Conservation (phyloP, 2,329 filamentous ascomycete genomes). For the Neoarthrinium moseri region DNA sequence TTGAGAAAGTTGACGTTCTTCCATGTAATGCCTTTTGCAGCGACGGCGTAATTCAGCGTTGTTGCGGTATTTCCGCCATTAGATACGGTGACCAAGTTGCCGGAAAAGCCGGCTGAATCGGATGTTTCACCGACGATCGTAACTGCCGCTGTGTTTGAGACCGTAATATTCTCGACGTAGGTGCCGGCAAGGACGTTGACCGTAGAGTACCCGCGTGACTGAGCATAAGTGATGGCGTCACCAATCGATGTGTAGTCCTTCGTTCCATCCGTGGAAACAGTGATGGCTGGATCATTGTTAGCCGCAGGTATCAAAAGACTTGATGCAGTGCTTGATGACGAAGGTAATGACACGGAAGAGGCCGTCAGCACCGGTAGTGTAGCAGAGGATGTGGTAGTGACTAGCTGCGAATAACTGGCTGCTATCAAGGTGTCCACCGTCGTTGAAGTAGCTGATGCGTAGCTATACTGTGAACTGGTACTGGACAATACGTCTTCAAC, state of each 20-base stretch:
- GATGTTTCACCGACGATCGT: conserved; percentile 37
- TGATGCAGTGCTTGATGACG: not conserved
- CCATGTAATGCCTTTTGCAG: conserved; percentile 30
- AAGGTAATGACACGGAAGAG: too few relatives aligned
- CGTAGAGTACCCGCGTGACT: conserved; percentile 37
- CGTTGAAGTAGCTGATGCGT: too few relatives aligned
- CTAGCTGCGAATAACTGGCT: not conserved
- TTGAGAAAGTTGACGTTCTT: conserved; percentile 39
- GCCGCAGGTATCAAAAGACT: too few relatives aligned
- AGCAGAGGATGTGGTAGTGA: not conserved
- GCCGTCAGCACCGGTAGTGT: not conserved
- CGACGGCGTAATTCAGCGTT: too few relatives aligned
- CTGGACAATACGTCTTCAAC: too few relatives aligned
- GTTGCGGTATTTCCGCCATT: too few relatives aligned
- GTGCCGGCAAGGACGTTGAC: conserved; percentile 43
- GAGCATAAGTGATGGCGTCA: conserved; percentile 40
- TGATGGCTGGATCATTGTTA: conserved; percentile 34
- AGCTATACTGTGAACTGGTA: too few relatives aligned
- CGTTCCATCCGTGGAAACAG: conserved; percentile 41
- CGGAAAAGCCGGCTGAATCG: conserved; percentile 25
- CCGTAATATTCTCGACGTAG: conserved; percentile 39
- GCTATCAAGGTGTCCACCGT: too few relatives aligned
- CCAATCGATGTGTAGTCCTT: conserved; percentile 44
- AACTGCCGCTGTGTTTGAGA: conserved; percentile 38
- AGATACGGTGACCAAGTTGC: conserved; percentile 36